Evolutionary conservation across 2,329 filamentous ascomycete species (phyloP), one percentile per base, ranked within the genome.

Genomic region (Rasamsonia emersonii): DNA sequence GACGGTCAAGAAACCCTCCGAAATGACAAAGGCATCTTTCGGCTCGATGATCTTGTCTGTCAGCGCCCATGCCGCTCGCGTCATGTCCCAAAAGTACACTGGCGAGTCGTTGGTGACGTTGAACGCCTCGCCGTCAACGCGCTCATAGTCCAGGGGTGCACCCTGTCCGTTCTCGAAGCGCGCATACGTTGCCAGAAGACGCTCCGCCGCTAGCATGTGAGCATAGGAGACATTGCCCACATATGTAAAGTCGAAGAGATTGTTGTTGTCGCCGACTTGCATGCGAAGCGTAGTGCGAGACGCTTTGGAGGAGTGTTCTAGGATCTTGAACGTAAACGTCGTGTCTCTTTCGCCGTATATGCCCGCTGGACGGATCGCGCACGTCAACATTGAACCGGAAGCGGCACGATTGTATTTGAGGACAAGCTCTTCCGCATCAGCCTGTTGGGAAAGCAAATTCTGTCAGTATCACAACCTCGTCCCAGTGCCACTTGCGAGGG

Each of bases 291-390:
- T 78, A 47, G 74, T 69, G 40, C 45, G 43, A 5, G 63, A 64
- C 9, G 59, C 58, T 24, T 75, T 70, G 37, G 70, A 68, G 53
- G 81, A 82, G 47, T 83, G 76, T 40, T 77, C 73, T 49, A 93
- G 68, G 41, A 95, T 73, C 45, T 80, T 76, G 41, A 79, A 75
- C 19, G 89, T 75, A 9, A 79, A 61, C 53, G 86, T 81, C 32
- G 76, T 75, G 63, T 98, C 91, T 47, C 84, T 84, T 53, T 91
- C 85, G 49, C 89, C 89, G 51, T 94, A 85, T 57, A 96, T 93
- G 44, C 85, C 85, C 9, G 86, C 82, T 5, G 88, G 85, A 10
- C 91, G 83, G 42, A 96, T 73, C 18, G 86, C 71, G 50, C 75
- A 75, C n/a, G 86, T 93, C 7, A 84, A 68, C 58, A 93, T 76